Evolutionary conservation across 352 stramenopile genomes (phyloP).

Genomic region (Globisporangium spinosum): DNA sequence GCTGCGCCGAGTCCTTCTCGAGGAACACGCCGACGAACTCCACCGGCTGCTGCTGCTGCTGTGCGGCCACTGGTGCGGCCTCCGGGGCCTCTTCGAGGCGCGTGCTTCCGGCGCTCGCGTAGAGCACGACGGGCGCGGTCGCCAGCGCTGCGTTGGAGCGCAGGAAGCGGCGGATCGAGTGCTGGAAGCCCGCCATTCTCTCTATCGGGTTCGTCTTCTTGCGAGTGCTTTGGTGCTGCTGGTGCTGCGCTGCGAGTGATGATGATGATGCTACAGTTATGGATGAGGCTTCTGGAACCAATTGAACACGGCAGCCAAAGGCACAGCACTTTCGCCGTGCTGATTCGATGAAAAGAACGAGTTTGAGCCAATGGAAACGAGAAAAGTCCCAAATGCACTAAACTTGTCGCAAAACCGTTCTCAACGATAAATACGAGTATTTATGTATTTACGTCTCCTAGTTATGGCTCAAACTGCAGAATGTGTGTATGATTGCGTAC

Average conservation of each 20-base stretch:
- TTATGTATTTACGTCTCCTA: too few species aligned
- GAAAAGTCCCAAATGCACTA: too few species aligned
- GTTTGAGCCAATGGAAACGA: too few species aligned
- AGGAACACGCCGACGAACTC: constrained; percentile 83
- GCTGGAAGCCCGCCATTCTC: constrained; percentile 16
- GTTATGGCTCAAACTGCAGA: neutral
- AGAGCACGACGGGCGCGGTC: constrained; percentile 22
- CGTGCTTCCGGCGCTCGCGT: constrained; percentile 18
- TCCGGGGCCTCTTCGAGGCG: constrained; percentile 24
- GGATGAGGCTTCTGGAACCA: neutral
- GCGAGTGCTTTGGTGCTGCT: neutral
- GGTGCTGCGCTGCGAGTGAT: neutral
- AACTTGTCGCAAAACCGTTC: too few species aligned
- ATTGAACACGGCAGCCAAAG: neutral
- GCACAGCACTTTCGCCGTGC: too few species aligned
- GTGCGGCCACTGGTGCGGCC: neutral
- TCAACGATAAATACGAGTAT: too few species aligned
- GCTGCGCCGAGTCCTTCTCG: constrained; percentile 43
- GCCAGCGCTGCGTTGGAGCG: constrained; percentile 10
- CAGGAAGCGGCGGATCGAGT: constrained; percentile 17
- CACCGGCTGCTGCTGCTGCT: constrained; percentile 23
- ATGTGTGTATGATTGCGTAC: neutral
- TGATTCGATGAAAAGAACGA: too few species aligned
- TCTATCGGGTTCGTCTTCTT: neutral
- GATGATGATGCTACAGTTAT: neutral